phyloP scores from a whole-genome alignment of 257 asterid genomes.

The Anisodus tanguticus region DNA sequence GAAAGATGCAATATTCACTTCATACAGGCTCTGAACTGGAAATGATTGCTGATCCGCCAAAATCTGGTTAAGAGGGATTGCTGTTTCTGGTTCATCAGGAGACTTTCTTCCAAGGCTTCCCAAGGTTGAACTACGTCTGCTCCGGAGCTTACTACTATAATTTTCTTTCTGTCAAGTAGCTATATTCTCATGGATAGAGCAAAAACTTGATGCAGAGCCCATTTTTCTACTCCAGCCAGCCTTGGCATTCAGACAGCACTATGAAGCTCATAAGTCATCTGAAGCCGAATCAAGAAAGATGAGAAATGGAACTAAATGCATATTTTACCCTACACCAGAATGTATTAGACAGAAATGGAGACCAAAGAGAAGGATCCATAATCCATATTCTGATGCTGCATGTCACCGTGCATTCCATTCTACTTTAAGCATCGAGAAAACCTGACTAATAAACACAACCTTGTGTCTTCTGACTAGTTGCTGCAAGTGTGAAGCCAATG shows the following conservation, averaged over 20 bases:
- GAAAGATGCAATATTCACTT: no score
- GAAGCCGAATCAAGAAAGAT: not conserved
- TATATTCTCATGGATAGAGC: not conserved
- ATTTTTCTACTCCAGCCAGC: not conserved
- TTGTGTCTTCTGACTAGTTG: not conserved
- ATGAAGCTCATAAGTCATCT: not conserved
- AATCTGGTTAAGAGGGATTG: not conserved
- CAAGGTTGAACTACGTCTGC: not conserved
- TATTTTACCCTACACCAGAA: not conserved
- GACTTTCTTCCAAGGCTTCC: not conserved
- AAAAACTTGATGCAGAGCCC: not conserved
- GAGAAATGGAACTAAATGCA: not conserved
- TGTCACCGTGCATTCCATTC: not conserved
- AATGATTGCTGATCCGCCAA: not conserved
- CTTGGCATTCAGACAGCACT: not conserved
- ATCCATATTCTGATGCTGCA: not conserved
- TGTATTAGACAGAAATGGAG: not conserved
- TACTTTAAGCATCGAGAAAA: not conserved
- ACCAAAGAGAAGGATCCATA: not conserved
- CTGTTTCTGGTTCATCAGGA: not conserved
- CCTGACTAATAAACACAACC: slow-evolving; percentile 1
- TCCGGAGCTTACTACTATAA: not conserved
- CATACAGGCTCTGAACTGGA: slow-evolving; percentile 2
- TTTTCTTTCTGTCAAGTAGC: slow-evolving; percentile 1
- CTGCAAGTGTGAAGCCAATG: slow-evolving; percentile 17